These are phyloP conservation scores for Pleurotus platypus DNA, from an alignment of 768 basidiomycete genomes.

Conservation along the genomic window DNA sequence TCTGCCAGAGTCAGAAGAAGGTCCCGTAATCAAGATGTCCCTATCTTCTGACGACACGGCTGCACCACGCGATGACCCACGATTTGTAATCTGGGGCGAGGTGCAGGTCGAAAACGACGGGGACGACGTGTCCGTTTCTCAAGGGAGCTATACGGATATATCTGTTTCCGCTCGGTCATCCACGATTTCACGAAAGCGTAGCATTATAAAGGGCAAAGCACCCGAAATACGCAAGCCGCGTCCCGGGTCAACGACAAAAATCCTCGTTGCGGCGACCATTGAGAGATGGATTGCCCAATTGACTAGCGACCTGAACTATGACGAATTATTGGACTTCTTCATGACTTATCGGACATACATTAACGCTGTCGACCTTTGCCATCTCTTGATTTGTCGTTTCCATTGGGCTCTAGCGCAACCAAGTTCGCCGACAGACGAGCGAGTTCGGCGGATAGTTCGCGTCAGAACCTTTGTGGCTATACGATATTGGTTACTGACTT, in stretches of 20 bases:
- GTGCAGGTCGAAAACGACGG: constrained; percentile 28
- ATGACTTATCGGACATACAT: constrained; percentile 89
- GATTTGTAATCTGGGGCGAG: constrained; percentile 90
- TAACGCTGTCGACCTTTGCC: constrained; percentile 72
- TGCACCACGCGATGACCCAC: constrained; percentile 80
- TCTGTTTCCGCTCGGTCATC: constrained; percentile 35
- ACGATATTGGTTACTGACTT: constrained; percentile 87
- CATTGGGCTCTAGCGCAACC: constrained; percentile 76
- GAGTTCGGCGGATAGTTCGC: constrained; percentile 71
- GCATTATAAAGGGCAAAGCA: constrained; percentile 25
- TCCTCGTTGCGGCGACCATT: constrained; percentile 86
- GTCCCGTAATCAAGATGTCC: constrained; percentile 72
- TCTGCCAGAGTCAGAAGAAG: constrained; percentile 48
- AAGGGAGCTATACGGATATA: constrained; percentile 31
- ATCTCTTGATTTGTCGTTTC: constrained; percentile 82
- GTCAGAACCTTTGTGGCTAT: constrained; percentile 89
- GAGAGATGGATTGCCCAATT: constrained; percentile 93
- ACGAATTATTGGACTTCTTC: constrained; percentile 87
- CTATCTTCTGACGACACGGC: constrained; percentile 62
- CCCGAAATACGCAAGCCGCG: constrained; percentile 23
- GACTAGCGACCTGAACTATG: constrained; percentile 82
- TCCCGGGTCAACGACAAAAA: constrained; percentile 29
- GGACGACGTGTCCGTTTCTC: constrained; percentile 37
- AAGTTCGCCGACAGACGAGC: constrained; percentile 56
- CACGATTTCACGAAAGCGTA: constrained; percentile 31